A percentile compares a stretch with the other conserved stretches of the same genome.
These are phyloP conservation scores for Rhodotorula toruloides DNA, from an alignment of 768 basidiomycete genomes.

Conservation along the genomic window DNA sequence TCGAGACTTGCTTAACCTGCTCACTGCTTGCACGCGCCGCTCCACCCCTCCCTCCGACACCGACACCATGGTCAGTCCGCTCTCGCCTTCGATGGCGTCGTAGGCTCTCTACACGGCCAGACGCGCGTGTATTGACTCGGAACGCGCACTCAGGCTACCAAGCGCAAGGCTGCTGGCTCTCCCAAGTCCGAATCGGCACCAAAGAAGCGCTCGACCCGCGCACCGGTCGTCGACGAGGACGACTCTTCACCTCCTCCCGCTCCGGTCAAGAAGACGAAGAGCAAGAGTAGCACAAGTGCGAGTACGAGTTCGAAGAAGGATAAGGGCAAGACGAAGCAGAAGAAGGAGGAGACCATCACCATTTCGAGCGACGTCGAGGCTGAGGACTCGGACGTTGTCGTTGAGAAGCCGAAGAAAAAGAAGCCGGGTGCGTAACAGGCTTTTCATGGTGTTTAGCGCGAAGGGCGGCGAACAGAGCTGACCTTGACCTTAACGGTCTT, in stretches of 20 bases:
- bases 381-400: neutral
- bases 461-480: neutral
- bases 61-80: too few relatives aligned
- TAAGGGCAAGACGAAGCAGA: slow-evolving; percentile 18
- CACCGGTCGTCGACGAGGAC: neutral
- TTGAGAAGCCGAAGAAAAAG: slow-evolving; percentile 5
- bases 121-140: neutral
- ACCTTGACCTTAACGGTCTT: neutral
- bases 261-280: neutral
- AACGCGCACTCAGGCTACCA: slow-evolving; percentile 4
- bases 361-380: neutral
- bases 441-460: too few relatives aligned
- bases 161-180: neutral
- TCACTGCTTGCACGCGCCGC: neutral
- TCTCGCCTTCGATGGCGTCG: too few relatives aligned
- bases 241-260: neutral
- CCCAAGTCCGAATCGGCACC: neutral
- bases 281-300: neutral
- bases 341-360: neutral
- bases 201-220: slow-evolving; percentile 19
- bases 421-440: neutral
- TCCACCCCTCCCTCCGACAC: neutral
- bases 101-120: neutral
- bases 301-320: neutral
- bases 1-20: too few relatives aligned